These are phyloP conservation scores for Lithospermum erythrorhizon DNA, from an alignment of 257 asterid genomes.

Conservation along the genomic window DNA sequence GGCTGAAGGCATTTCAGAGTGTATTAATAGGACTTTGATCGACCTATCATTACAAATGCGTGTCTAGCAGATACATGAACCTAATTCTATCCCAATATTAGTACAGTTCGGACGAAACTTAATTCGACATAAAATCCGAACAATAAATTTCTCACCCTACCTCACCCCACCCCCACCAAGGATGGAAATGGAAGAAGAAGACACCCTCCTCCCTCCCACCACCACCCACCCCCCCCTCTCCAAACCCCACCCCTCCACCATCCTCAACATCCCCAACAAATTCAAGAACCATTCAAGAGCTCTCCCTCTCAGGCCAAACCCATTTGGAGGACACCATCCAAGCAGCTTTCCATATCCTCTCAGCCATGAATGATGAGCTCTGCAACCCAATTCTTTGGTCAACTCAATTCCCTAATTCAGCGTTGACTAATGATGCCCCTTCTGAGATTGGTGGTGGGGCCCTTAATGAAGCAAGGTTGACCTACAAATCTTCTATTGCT, in stretches of 20 bases:
- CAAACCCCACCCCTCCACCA: too few relatives aligned
- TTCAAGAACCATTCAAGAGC: constrained; percentile 33
- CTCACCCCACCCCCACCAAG: too few relatives aligned
- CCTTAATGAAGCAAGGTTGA: constrained; percentile 73
- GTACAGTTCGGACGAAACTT: too few relatives aligned
- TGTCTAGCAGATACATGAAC: too few relatives aligned
- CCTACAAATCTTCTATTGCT: constrained; percentile 63
- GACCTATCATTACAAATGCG: too few relatives aligned
- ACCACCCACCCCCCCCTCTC: neutral
- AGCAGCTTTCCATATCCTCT: constrained; percentile 60
- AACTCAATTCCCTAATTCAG: constrained; percentile 16
- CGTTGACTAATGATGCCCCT: neutral
- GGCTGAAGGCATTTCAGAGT: too few relatives aligned
- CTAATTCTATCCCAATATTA: too few relatives aligned
- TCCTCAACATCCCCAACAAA: constrained; percentile 8
- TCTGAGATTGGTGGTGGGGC: constrained; percentile 58
- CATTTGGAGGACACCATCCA: constrained; percentile 67
- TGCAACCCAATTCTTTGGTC: constrained; percentile 86
- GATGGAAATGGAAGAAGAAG: too few relatives aligned
- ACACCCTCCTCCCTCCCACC: neutral
- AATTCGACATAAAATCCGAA: too few relatives aligned
- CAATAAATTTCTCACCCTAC: too few relatives aligned
- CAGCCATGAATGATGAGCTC: constrained; percentile 85
- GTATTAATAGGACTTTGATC: too few relatives aligned
- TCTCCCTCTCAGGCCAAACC: constrained; percentile 56